Evolutionary conservation across 2,329 filamentous ascomycete genomes (phyloP).

Genomic region (Epicoccum sorghinum): DNA sequence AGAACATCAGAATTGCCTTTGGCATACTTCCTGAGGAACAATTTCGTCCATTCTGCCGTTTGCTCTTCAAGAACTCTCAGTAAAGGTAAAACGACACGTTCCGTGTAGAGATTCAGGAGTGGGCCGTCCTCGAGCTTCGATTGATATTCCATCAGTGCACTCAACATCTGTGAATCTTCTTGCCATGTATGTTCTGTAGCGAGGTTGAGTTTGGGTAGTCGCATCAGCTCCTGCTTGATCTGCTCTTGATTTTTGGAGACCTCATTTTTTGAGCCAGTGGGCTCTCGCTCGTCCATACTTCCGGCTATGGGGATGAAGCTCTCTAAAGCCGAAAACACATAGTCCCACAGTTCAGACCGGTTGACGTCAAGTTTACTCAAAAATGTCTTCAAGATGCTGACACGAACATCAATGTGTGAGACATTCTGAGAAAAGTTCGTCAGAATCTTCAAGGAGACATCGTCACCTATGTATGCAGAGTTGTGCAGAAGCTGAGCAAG

Average conservation of each 20-base stretch:
- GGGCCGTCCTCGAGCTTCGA: neutral
- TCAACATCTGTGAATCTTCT: slow-evolving; percentile 16
- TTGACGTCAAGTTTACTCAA: slow-evolving; percentile 31
- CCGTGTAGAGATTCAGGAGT: slow-evolving; percentile 11
- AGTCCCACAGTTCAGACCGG: slow-evolving; percentile 6
- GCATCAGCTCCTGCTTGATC: slow-evolving; percentile 33
- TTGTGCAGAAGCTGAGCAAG: slow-evolving; percentile 48
- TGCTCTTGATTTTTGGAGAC: slow-evolving; percentile 11
- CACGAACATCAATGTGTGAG: slow-evolving; percentile 48
- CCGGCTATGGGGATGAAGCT: slow-evolving; percentile 41
- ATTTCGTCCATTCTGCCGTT: slow-evolving; percentile 24
- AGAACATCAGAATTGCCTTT: neutral
- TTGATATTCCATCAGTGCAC: slow-evolving; percentile 2
- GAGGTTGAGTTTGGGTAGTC: neutral
- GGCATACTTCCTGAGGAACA: slow-evolving; percentile 35
- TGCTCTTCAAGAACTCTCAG: slow-evolving; percentile 22
- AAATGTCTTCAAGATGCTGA: slow-evolving; percentile 43
- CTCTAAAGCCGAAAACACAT: slow-evolving; percentile 35
- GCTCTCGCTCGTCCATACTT: slow-evolving; percentile 44
- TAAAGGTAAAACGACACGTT: slow-evolving; percentile 31
- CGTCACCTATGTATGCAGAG: slow-evolving; percentile 41
- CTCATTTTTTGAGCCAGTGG: slow-evolving; percentile 12
- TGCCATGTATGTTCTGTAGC: neutral
- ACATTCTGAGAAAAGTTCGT: slow-evolving; percentile 33
- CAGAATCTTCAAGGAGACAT: slow-evolving; percentile 39